Conservation (phyloP, 2,329 filamentous ascomycete species). For the Epichloe sp. region DNA sequence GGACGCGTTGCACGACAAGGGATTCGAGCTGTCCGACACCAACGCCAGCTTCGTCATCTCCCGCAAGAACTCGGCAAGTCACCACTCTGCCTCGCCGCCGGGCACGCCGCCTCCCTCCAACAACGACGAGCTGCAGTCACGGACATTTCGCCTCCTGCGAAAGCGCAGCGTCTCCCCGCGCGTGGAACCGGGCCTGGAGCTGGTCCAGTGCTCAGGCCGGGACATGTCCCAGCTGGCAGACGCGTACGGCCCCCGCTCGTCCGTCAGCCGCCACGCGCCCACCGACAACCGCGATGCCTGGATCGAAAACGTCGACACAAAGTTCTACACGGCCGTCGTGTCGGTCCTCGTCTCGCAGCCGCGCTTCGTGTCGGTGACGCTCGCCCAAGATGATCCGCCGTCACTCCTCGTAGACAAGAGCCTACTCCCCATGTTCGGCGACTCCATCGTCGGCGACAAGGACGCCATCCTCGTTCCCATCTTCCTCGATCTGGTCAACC, state of each 20-base stretch:
- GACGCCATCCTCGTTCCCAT: conserved; percentile 69
- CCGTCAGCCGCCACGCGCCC: conserved; percentile 23
- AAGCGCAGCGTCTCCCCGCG: conserved; percentile 61
- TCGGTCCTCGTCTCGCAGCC: conserved; percentile 49
- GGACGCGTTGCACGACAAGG: conserved; percentile 60
- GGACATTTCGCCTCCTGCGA: conserved; percentile 75
- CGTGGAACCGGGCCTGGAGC: conserved; percentile 52
- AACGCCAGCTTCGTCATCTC: conserved; percentile 53
- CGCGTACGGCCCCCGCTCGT: conserved; percentile 24
- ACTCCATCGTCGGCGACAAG: conserved; percentile 63
- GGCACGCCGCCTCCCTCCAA: conserved; percentile 66
- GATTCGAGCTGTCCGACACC: conserved; percentile 71
- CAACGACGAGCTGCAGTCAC: conserved; percentile 64
- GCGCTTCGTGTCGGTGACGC: conserved; percentile 60
- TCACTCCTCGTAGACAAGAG: conserved; percentile 60
- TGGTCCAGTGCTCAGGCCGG: conserved; percentile 71
- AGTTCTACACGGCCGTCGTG: conserved; percentile 49
- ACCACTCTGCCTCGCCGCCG: conserved; percentile 33
- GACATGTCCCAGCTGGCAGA: conserved; percentile 29
- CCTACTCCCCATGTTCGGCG: conserved; percentile 52
- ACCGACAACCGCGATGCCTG: conserved; percentile 28
- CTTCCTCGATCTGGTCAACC: conserved; percentile 66
- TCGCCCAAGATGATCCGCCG: conserved; percentile 60
- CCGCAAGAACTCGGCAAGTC: conserved; percentile 17
- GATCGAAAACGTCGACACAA: conserved; percentile 48